phyloP scores from a whole-genome alignment of 1,139 yeast species.

The Geotrichum reessii region DNA sequence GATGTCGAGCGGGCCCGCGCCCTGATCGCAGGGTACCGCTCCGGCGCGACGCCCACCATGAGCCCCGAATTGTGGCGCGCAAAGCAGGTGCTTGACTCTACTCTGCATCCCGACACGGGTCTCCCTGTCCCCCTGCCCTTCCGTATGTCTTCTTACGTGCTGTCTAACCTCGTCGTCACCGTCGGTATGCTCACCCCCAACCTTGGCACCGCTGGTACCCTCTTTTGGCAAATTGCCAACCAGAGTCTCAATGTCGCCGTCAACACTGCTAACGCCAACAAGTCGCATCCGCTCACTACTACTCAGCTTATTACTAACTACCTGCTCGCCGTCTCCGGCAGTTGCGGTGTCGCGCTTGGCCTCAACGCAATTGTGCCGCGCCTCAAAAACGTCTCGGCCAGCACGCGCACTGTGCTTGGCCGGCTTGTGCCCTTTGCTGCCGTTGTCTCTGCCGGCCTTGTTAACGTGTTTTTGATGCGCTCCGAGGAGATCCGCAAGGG shows the following conservation, averaged over 20 bases:
- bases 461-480: slow-evolving; percentile 91
- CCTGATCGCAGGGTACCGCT: slow-evolving; percentile 61
- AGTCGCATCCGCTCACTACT: slow-evolving; percentile 82
- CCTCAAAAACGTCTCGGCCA: slow-evolving; percentile 59
- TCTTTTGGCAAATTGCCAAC: slow-evolving; percentile 96
- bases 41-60: slow-evolving; percentile 55
- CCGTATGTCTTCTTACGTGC: slow-evolving; percentile 93
- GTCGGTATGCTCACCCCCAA: slow-evolving; percentile 97
- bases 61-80: slow-evolving; percentile 87
- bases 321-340: slow-evolving; percentile 83
- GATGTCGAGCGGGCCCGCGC: slow-evolving; percentile 60
- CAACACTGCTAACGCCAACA: slow-evolving; percentile 92
- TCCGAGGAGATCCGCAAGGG: slow-evolving; percentile 90
- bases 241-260: slow-evolving; percentile 95
- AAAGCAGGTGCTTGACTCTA: slow-evolving; percentile 76
- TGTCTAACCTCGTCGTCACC: slow-evolving; percentile 89
- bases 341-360: slow-evolving; percentile 93
- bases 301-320: slow-evolving; percentile 72
- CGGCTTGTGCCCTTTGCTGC: slow-evolving; percentile 97
- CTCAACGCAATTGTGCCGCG: slow-evolving; percentile 82
- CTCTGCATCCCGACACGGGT: slow-evolving; percentile 93
- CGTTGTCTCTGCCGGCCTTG: slow-evolving; percentile 92
- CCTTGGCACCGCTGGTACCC: slow-evolving; percentile 79
- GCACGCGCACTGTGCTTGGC: slow-evolving; percentile 63
- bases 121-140: slow-evolving; percentile 87